Evolutionary conservation across 495 filamentous ascomycete genomes (phyloP), one percentile per base, ranked within the genome.

Genomic region (Stereocaulon alpinum): DNA sequence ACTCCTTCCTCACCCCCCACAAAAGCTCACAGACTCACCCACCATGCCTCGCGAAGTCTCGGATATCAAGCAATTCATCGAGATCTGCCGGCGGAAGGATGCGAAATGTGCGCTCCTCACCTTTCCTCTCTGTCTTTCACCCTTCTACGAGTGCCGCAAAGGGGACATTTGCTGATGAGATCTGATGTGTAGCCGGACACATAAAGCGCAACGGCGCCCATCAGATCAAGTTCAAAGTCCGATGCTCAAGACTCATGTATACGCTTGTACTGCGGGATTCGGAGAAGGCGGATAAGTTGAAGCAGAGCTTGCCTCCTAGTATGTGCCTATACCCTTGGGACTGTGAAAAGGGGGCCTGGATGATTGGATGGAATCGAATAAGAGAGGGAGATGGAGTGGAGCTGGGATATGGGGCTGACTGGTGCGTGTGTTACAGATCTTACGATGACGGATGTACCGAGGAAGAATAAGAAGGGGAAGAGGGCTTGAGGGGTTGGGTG

Each of bases 61-160:
- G 71, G 94, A 97, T 71, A 96, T 99, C 86, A 99, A 97, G 89
- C 78, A 96, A 81, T 99, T 99, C 86, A 94, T 99, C 78, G 94
- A 99, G 88, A 92, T 97, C 81, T 95, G 89, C 87, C 85, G 91
- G 77, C 87, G 93, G 70, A 93, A 93, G 78, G 93, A 99, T 82
- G 93, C 94, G 70, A 91, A 88, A 69, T 95, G 91, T 95, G 86
- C 62, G 83, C 14, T n/a, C 30, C 32, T 17, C 24, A 20, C 27
- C 15, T 18, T 37, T 4, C 47, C 11, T 10, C 4, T 17, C 32
- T 12, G 22, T 24, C 24, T 24, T 24, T 3, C 24, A 24, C 24
- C 24, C 24, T 24, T 24, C 24, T 24, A 24, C 24, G 24, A 24
- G 24, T 24, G 24, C 24, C 24, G 40, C 6, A 20, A 27, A 6